Conservation (phyloP, 1,284 basidiomycete genomes). For the Ceratobasidium sp. region DNA sequence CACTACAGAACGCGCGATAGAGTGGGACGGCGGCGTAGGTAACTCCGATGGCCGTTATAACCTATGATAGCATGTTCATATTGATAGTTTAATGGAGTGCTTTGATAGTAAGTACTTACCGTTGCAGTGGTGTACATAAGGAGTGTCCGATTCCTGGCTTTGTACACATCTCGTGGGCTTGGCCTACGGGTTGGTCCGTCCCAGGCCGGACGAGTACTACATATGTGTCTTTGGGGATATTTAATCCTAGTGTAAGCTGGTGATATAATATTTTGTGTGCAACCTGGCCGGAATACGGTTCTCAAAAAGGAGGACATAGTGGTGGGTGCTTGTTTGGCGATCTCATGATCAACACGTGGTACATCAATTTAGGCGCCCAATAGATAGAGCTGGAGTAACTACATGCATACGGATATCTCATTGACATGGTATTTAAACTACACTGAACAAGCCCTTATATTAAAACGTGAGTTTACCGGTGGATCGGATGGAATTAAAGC, state of each 20-base stretch:
- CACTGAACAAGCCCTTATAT: too few species aligned
- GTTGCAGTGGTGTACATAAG: slow-evolving; percentile 82
- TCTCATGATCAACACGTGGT: neutral
- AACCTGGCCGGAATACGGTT: neutral
- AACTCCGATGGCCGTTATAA: slow-evolving; percentile 81
- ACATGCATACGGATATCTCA: too few species aligned
- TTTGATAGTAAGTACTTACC: slow-evolving; percentile 55
- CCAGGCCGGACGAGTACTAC: neutral
- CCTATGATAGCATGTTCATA: slow-evolving; percentile 54
- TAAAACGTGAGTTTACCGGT: too few species aligned
- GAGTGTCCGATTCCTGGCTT: slow-evolving; percentile 65
- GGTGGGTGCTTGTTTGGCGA: slow-evolving; percentile 23
- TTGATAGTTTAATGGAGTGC: slow-evolving; percentile 32
- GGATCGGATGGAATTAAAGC: too few species aligned
- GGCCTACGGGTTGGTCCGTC: neutral
- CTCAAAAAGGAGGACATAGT: slow-evolving; percentile 35
- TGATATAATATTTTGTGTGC: neutral
- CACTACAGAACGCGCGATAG: slow-evolving; percentile 97
- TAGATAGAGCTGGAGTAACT: neutral
- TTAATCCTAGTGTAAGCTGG: neutral
- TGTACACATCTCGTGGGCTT: slow-evolving; percentile 42
- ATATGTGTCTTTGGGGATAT: neutral
- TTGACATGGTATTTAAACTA: too few species aligned
- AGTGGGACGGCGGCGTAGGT: slow-evolving; percentile 97
- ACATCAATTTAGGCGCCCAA: neutral